Conservation (phyloP, 2,329 filamentous ascomycete species). For the Ceratocystis variospora region DNA sequence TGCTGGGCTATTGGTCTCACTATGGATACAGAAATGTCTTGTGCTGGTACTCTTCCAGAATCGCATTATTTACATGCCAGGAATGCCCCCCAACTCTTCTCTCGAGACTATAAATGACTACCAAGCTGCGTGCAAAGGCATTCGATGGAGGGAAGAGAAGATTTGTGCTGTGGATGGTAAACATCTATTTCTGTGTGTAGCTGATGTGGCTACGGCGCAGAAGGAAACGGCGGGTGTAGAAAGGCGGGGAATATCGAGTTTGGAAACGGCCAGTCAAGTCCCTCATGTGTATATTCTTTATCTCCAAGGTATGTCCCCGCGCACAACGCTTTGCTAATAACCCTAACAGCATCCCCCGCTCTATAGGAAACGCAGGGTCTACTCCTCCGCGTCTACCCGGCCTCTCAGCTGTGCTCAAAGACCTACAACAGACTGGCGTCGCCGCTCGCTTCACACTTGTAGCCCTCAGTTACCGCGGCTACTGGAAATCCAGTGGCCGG, state of each 20-base stretch:
- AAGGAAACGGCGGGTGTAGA: background rate
- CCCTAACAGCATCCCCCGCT: background rate
- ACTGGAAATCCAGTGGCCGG: slow-evolving; percentile 62
- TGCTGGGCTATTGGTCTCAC: slow-evolving; percentile 45
- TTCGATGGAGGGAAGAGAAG: slow-evolving; percentile 53
- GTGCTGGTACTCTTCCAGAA: slow-evolving; percentile 70
- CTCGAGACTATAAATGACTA: slow-evolving; percentile 55
- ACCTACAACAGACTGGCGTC: slow-evolving; percentile 30
- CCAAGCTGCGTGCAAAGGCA: slow-evolving; percentile 40
- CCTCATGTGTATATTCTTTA: slow-evolving; percentile 39
- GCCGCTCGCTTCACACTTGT: slow-evolving; percentile 35
- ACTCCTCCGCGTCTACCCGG: slow-evolving; percentile 43
- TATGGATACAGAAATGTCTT: slow-evolving; percentile 54
- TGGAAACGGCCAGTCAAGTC: slow-evolving; percentile 9
- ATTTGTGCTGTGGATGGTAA: slow-evolving; percentile 51
- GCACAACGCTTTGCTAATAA: background rate
- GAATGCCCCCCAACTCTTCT: slow-evolving; percentile 56
- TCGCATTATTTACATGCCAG: slow-evolving; percentile 70
- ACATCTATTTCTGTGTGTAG: slow-evolving; percentile 45
- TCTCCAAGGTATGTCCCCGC: slow-evolving; percentile 35
- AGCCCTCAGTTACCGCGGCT: slow-evolving; percentile 54
- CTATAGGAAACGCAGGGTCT: slow-evolving; percentile 45
- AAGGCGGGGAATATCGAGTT: slow-evolving; percentile 14
- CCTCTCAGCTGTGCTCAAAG: slow-evolving; percentile 38
- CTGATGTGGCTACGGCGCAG: slow-evolving; percentile 27